Percentiles rank a stretch among this genome's conserved stretches.
Evolutionary conservation across 2,329 filamentous ascomycete genomes (phyloP).

Genomic region (Metarhizium humberi): DNA sequence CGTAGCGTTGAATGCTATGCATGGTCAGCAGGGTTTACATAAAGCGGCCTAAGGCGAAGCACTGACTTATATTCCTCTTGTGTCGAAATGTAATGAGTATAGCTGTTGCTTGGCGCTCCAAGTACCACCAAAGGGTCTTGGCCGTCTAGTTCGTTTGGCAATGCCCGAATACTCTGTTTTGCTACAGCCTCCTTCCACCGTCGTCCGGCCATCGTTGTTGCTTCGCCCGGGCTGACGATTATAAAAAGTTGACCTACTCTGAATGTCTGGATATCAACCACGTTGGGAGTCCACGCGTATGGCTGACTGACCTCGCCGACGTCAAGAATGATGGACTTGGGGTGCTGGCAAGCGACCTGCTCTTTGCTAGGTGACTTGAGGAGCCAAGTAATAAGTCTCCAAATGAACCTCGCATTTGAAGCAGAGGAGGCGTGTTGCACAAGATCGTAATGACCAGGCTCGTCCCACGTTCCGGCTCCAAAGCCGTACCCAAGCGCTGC

Average conservation of each 20-base stretch:
- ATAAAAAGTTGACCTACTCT: conserved; percentile 78
- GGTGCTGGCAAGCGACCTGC: conserved; percentile 66
- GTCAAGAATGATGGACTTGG: conserved; percentile 79
- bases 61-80: conserved; percentile 49
- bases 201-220: conserved; percentile 83
- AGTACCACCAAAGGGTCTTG: conserved; percentile 63
- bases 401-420: conserved; percentile 65
- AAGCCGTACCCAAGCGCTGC: conserved; percentile 85
- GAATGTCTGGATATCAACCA: conserved; percentile 77
- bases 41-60: background rate
- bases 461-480: conserved; percentile 81
- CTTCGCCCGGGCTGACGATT: conserved; percentile 78
- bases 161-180: conserved; percentile 32
- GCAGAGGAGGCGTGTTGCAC: conserved; percentile 68
- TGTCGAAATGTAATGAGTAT: conserved; percentile 70
- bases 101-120: conserved; percentile 81
- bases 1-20: conserved; percentile 66
- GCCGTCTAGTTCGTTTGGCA: conserved; percentile 28
- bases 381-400: conserved; percentile 62
- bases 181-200: conserved; percentile 70
- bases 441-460: conserved; percentile 83
- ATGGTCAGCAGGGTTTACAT: conserved; percentile 4
- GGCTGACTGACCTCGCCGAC: conserved; percentile 67
- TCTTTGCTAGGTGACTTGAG: conserved; percentile 59
- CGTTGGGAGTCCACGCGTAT: conserved; percentile 81